Conservation (phyloP, 2,329 filamentous ascomycete genomes). For the Tolypocladium tundrense region DNA sequence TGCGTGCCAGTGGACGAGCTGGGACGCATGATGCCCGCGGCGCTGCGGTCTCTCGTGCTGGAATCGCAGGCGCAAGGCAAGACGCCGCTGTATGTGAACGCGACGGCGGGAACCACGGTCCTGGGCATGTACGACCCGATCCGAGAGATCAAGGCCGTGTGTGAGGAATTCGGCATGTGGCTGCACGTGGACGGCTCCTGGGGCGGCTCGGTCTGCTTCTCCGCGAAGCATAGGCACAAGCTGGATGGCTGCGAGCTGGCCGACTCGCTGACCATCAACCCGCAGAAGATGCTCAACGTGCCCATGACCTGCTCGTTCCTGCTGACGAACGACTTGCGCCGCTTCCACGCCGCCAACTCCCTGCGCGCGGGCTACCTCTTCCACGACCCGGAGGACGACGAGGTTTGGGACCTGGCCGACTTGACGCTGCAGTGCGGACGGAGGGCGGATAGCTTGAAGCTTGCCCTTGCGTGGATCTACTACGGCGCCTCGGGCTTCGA, state of each 20-base stretch:
- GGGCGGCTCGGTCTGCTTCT: conserved; percentile 79
- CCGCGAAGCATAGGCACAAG: conserved; percentile 48
- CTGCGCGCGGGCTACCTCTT: conserved; percentile 80
- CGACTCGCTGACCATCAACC: conserved; percentile 76
- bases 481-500: conserved; percentile 69
- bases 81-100: conserved; percentile 88
- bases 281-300: conserved; percentile 93
- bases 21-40: conserved; percentile 60
- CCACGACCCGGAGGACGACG: conserved; percentile 44
- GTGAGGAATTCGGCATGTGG: conserved; percentile 66
- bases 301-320: conserved; percentile 87
- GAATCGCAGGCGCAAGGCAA: conserved; percentile 56
- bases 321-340: conserved; percentile 61
- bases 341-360: conserved; percentile 76
- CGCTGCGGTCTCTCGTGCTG: conserved; percentile 51
- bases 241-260: conserved; percentile 63
- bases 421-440: conserved; percentile 87
- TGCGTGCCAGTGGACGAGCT: conserved; percentile 59
- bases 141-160: conserved; percentile 56
- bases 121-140: conserved; percentile 82
- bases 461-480: conserved; percentile 82
- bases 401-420: conserved; percentile 83
- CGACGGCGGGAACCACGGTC: conserved; percentile 88
- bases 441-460: conserved; percentile 72
- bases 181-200: conserved; percentile 85